A percentile compares a stretch with the other conserved stretches of the same genome.
phyloP scores from a whole-genome alignment of 768 basidiomycete species.

The Macrolepiota fuliginosa region DNA sequence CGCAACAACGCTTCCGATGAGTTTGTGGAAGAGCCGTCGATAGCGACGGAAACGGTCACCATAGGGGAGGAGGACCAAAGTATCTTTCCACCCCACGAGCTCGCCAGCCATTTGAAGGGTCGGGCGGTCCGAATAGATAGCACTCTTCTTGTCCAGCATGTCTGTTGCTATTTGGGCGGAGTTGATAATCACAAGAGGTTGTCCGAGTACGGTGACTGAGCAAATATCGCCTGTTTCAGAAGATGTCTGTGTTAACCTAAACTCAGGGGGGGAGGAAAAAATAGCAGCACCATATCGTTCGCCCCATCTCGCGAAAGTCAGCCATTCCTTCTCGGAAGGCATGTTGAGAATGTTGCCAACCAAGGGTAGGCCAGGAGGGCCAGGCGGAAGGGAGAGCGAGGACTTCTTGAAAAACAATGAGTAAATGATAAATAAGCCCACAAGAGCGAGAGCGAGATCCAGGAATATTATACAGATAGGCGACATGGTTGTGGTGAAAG shows the following conservation, averaged over 20 bases:
- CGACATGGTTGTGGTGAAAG: constrained; percentile 23
- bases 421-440: constrained; percentile 33
- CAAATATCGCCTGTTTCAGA: constrained; percentile 50
- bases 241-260: background rate
- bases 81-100: constrained; percentile 57
- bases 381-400: constrained; percentile 40
- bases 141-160: constrained; percentile 65
- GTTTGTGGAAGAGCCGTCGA: constrained; percentile 49
- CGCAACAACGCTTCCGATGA: constrained; percentile 42
- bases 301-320: constrained; percentile 51
- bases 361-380: constrained; percentile 51
- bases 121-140: constrained; percentile 69
- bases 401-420: constrained; percentile 23
- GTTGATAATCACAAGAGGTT: constrained; percentile 56
- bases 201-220: constrained; percentile 58
- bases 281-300: constrained; percentile 45
- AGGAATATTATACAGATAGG: constrained; percentile 24
- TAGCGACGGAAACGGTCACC: constrained; percentile 54
- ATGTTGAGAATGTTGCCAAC: constrained; percentile 55
- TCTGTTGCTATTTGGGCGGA: constrained; percentile 48
- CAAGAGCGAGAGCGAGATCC: constrained; percentile 31
- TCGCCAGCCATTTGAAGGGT: constrained; percentile 51
- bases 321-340: constrained; percentile 48
- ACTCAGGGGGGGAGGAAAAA: background rate
- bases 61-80: constrained; percentile 54